Base-by-base conservation (phyloP, 495 filamentous ascomycete genomes). In the Talaromyces stipitatus region DNA sequence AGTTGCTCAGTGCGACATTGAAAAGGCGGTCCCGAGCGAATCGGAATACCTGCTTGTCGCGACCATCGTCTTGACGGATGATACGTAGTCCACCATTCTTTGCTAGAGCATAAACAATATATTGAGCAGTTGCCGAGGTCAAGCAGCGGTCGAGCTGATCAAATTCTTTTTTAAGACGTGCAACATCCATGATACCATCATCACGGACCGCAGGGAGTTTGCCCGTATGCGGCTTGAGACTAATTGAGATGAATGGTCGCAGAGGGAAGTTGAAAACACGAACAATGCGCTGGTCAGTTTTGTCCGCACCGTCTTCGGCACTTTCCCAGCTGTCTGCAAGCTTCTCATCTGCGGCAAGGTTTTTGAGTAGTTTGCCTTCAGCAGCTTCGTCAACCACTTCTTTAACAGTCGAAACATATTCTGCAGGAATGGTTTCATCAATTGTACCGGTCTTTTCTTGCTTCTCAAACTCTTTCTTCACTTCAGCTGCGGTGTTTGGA, bases 71-170 rank as follows among this genome's bases (percentile, higher is more conserved):
- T 69, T 99, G 95, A 57, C 89, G 83, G 65, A 99, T 95, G 32
- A 99, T 85, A 43, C 91, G 81, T 53, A 97, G 81, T 28, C 95
- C 94, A 23, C 90, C 91, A 57, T 86, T 87, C 76, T 96, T 97
- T 16, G 87, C 86, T 69, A 95, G 85, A 28, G 90, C 90, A 66
- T 97, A 97, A 8, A 88, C 87, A 63, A 99, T 99, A 70, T 90
- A 95, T 12, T 86, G 84, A 60, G 87, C 86, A n/a, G 89, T 90
- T 28, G 92, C 92, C 2, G 91, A 85, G 28, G 90, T 91, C 45
- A 99, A 77, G 50, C 90, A 94, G 53, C 95, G 88, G 66, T 99
- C 95, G 50, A 95, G 83, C 69, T 97, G 95, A 69, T 99, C 95
- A 62, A 97, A 97, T 6, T 94, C 89, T 71, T 97, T 97, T 77